Conservation (phyloP, 768 basidiomycete species). For the Rhizopogon rudus region DNA sequence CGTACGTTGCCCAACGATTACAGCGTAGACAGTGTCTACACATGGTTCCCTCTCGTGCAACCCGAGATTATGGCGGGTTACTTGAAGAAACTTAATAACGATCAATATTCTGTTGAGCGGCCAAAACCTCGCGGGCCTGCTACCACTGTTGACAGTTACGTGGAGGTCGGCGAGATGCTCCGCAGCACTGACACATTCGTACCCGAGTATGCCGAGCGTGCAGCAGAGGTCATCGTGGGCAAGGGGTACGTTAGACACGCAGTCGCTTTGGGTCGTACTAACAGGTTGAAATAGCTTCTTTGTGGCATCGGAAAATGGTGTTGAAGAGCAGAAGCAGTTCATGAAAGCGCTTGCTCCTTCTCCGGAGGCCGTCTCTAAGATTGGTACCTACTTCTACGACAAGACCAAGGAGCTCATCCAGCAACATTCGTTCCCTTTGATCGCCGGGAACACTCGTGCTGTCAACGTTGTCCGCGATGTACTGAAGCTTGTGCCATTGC, state of each 20-base stretch:
- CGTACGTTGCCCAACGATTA: constrained; percentile 71
- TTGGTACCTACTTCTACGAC: constrained; percentile 60
- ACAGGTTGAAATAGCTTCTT: constrained; percentile 50
- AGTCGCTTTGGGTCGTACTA: background rate
- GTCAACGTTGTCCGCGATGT: constrained; percentile 72
- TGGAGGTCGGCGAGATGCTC: constrained; percentile 49
- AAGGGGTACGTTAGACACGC: constrained; percentile 42
- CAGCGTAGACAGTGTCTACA: constrained; percentile 64
- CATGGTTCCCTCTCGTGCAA: constrained; percentile 88
- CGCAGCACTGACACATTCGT: constrained; percentile 40
- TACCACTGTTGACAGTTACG: constrained; percentile 40
- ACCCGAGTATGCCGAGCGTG: constrained; percentile 45
- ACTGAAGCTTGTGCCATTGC: constrained; percentile 55
- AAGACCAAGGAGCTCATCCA: constrained; percentile 57
- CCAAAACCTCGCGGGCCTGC: constrained; percentile 32
- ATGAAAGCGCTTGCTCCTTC: constrained; percentile 41
- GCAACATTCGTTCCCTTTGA: constrained; percentile 47
- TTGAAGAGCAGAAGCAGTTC: constrained; percentile 41
- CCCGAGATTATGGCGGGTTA: constrained; percentile 61
- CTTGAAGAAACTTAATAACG: constrained; percentile 51
- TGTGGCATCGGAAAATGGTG: constrained; percentile 41
- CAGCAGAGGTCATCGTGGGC: constrained; percentile 49
- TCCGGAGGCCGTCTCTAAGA: constrained; percentile 42
- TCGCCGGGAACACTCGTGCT: constrained; percentile 45
- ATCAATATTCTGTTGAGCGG: constrained; percentile 51